Percentiles rank a stretch among this genome's conserved stretches.
These are phyloP conservation scores for Pleurotus sapidus DNA, from an alignment of 768 basidiomycete species.

Conservation along the genomic window DNA sequence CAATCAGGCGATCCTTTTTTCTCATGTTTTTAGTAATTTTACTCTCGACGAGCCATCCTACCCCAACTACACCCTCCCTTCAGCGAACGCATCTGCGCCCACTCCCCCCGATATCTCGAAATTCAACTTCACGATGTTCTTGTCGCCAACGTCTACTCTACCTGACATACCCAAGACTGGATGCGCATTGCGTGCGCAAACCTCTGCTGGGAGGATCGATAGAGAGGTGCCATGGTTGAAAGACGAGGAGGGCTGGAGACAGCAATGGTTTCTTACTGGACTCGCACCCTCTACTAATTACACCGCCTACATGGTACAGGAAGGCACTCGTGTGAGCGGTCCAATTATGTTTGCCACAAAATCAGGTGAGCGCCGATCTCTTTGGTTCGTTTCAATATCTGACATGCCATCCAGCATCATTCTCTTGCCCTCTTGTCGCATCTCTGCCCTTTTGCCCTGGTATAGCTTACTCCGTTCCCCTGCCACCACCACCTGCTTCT, in stretches of 20 bases:
- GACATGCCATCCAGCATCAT: slow-evolving; percentile 42
- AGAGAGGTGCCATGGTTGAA: slow-evolving; percentile 56
- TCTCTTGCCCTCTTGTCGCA: slow-evolving; percentile 67
- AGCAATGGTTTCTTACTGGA: slow-evolving; percentile 62
- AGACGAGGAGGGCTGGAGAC: slow-evolving; percentile 58
- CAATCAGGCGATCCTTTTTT: slow-evolving; percentile 72
- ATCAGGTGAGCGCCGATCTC: slow-evolving; percentile 43
- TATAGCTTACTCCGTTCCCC: slow-evolving; percentile 66
- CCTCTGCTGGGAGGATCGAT: slow-evolving; percentile 33
- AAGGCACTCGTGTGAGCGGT: slow-evolving; percentile 54
- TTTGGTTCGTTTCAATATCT: neutral
- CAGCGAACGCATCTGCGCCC: slow-evolving; percentile 48
- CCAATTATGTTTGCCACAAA: slow-evolving; percentile 78
- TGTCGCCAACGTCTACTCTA: slow-evolving; percentile 48
- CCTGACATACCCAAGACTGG: slow-evolving; percentile 49
- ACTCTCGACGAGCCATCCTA: slow-evolving; percentile 30
- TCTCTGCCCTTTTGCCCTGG: slow-evolving; percentile 74
- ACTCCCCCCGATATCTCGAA: slow-evolving; percentile 31
- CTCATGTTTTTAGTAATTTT: slow-evolving; percentile 44
- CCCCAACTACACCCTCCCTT: slow-evolving; percentile 76
- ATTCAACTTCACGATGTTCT: slow-evolving; percentile 52
- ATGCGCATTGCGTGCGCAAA: slow-evolving; percentile 49
- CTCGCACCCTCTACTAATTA: slow-evolving; percentile 72
- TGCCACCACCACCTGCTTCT: slow-evolving; percentile 46
- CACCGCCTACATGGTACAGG: slow-evolving; percentile 64